Conservation (phyloP, 2,329 filamentous ascomycete genomes). For the Trichoderma sp. region DNA sequence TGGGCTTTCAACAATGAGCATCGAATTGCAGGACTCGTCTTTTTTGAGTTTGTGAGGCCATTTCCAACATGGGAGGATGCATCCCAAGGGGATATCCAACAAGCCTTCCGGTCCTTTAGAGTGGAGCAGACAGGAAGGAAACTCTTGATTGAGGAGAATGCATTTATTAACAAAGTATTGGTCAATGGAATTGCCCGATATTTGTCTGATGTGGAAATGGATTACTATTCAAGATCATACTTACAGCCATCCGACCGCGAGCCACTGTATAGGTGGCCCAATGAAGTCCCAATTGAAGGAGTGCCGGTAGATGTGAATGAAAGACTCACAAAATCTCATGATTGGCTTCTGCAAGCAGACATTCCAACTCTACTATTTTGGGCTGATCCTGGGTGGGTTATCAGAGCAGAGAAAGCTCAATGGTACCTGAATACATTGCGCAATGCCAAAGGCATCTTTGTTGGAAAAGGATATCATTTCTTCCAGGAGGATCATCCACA, state of each 20-base stretch:
- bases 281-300: not conserved
- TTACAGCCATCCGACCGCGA: not conserved
- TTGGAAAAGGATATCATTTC: too few species aligned
- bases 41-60: not conserved
- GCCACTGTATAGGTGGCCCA: not conserved
- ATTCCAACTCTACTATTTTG: not conserved
- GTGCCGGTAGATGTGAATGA: not conserved
- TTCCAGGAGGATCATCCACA: too few species aligned
- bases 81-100: not conserved
- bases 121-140: not conserved
- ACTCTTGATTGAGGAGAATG: not conserved
- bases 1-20: not conserved
- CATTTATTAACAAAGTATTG: not conserved
- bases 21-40: not conserved
- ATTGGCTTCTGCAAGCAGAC: not conserved
- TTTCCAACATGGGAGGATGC: not conserved
- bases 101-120: not conserved
- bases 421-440: not conserved
- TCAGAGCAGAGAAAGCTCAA: not conserved
- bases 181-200: not conserved
- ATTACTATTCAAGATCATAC: not conserved
- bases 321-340: not conserved
- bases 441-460: too few species aligned
- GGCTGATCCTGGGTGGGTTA: not conserved
- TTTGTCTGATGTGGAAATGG: not conserved